phyloP scores from a whole-genome alignment of 116 monocot species.

The Trichopus zeylanicus region DNA sequence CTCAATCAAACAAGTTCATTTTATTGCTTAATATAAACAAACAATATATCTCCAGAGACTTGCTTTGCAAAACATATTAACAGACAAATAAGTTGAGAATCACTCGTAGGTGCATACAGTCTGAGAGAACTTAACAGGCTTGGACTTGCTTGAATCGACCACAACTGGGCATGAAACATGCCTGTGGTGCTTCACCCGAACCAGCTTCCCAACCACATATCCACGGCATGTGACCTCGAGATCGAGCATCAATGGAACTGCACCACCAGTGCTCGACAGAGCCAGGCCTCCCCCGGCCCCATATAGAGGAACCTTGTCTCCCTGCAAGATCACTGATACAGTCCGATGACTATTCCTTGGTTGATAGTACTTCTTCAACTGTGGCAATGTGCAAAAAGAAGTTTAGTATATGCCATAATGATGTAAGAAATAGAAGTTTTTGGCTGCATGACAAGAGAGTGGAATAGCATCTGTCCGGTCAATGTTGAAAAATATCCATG shows the following conservation, averaged over 20 bases:
- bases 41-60: no score
- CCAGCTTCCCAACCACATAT: constrained; percentile 82
- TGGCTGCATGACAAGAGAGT: background rate
- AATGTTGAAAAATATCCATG: no score
- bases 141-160: constrained; percentile 42
- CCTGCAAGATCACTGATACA: constrained; percentile 37
- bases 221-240: constrained; percentile 52
- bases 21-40: no score
- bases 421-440: background rate
- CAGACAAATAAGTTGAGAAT: no score
- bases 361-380: constrained; percentile 81
- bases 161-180: constrained; percentile 46
- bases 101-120: constrained; percentile 54
- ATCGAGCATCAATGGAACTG: constrained; percentile 58
- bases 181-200: constrained; percentile 55
- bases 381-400: no score
- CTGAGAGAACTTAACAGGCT: constrained; percentile 44
- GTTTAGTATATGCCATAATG: background rate
- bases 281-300: constrained; percentile 71
- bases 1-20: no score
- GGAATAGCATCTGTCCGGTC: no score
- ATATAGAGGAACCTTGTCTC: constrained; percentile 85
- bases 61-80: no score
- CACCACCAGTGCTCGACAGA: constrained; percentile 32
- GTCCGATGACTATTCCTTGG: constrained; percentile 68